phyloP scores from a whole-genome alignment of 257 asterid genomes.

The Leptodermis oblonga region DNA sequence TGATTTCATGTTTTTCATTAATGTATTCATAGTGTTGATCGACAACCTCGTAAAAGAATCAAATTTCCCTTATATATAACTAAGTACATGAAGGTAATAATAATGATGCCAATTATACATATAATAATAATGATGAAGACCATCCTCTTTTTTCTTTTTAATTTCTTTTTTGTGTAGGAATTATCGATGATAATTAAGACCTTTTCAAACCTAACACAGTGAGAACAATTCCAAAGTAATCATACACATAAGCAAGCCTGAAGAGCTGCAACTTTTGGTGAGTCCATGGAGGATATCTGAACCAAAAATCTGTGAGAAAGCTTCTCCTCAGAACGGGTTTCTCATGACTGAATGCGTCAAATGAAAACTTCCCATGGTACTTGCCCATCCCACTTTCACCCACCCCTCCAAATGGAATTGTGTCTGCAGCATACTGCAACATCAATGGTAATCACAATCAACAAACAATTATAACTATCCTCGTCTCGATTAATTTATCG shows the following conservation, averaged over 20 bases:
- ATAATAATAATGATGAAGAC: no score
- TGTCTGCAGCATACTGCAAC: conserved; percentile 60
- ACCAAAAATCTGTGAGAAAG: conserved; percentile 59
- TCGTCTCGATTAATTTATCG: no score
- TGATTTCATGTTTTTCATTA: no score
- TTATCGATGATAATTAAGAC: conserved; percentile 22
- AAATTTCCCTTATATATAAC: no score
- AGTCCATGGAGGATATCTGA: conserved; percentile 92
- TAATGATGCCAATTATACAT: no score
- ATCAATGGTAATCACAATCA: neutral
- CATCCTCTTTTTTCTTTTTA: no score
- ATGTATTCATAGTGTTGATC: no score
- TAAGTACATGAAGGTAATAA: no score
- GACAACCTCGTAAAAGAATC: no score
- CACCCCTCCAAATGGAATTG: conserved; percentile 78
- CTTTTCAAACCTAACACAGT: conserved; percentile 50
- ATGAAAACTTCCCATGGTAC: conserved; percentile 79
- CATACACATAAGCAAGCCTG: conserved; percentile 40
- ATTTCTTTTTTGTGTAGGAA: no score
- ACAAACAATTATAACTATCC: no score
- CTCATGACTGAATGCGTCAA: conserved; percentile 65
- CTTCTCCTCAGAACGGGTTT: conserved; percentile 41
- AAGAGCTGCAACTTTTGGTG: conserved; percentile 44
- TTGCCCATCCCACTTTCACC: conserved; percentile 76
- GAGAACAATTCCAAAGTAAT: conserved; percentile 58